A percentile compares a stretch with the other conserved stretches of the same genome.
Evolutionary conservation across 2,329 filamentous ascomycete genomes (phyloP).

Genomic region (Bisporella sp.): DNA sequence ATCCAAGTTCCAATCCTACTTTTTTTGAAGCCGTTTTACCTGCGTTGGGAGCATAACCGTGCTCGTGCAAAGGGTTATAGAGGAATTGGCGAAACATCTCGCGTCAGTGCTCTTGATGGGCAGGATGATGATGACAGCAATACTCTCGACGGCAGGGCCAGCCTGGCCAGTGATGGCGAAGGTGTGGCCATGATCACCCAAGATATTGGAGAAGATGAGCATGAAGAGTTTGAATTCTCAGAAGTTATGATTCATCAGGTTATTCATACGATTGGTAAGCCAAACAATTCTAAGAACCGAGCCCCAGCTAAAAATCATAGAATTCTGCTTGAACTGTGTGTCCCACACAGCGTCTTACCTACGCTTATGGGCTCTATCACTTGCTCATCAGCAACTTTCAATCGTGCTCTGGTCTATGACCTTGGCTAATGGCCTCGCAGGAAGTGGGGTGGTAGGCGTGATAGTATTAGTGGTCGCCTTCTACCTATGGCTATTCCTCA

Average conservation of each 20-base stretch:
- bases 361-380: constrained; percentile 93
- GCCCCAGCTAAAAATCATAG: constrained; percentile 38
- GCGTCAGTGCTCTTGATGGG: constrained; percentile 83
- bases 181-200: constrained; percentile 84
- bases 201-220: constrained; percentile 76
- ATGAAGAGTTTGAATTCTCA: constrained; percentile 95
- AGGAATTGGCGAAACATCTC: constrained; percentile 81
- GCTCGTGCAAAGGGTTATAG: constrained; percentile 85
- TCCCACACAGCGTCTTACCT: constrained; percentile 98
- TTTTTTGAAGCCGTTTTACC: constrained; percentile 92
- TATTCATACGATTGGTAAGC: constrained; percentile 93
- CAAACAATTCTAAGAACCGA: neutral
- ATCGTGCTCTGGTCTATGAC: constrained; percentile 98
- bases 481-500: constrained; percentile 84
- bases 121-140: constrained; percentile 66
- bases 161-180: constrained; percentile 69
- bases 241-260: constrained; percentile 99
- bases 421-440: constrained; percentile 66
- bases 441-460: constrained; percentile 60
- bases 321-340: constrained; percentile 98
- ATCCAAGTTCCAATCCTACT: constrained; percentile 83
- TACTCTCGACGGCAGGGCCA: constrained; percentile 56
- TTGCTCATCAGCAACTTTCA: constrained; percentile 96
- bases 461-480: constrained; percentile 79
- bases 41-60: constrained; percentile 87